Evolutionary conservation across 1,284 basidiomycete species (phyloP), one percentile per base, ranked within the genome.

Genomic region (Papiliotrema fonsecae): DNA sequence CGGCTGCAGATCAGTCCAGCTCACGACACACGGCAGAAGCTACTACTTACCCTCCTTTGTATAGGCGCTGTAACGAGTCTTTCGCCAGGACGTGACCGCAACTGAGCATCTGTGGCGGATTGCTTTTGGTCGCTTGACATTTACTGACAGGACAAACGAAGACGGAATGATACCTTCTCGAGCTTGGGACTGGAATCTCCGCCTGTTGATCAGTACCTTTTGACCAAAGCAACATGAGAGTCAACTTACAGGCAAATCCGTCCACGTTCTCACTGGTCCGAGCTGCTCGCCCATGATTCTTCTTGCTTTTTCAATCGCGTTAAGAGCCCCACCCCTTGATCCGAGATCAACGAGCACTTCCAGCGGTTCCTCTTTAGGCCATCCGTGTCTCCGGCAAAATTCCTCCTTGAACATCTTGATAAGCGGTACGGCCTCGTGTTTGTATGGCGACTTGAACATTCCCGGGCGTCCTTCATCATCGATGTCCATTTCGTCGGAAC

Each of bases 111-210:
- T 96, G 96, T 0, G 94, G 94, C 19, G 93, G 96, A 69, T 98
- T 99, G 51, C 79, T 70, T 45, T 92, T 87, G 1, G 89, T 94
- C 13, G 90, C 84, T 72, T 96, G 92, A 66, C 98, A 94, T 73
- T 97, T 98, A 14, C 89, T 94, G 26, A 99, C 94, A 1, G 96
- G 91, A 71, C 96, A 99, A 36, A 91, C 85, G 69, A 99, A 98
- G 51, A 96, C 87, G 1, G 92, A 96, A 70, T 99, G 96, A 73
- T 94, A 97, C 26, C 90, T 79, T 61, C 92, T 85, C 59, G 88
- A 84, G 1, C 84, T 76, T 1, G 87, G 83, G 11, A 98, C 72
- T 0, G 90, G 88, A 57, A 98, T 90, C 75, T 97, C 94, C 67
- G 97, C 90, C 92, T 96, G 62, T 5, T 19, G 48, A 45, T 42